Evolutionary conservation across 495 filamentous ascomycete species (phyloP).

Genomic region (Neurospora hispaniola): DNA sequence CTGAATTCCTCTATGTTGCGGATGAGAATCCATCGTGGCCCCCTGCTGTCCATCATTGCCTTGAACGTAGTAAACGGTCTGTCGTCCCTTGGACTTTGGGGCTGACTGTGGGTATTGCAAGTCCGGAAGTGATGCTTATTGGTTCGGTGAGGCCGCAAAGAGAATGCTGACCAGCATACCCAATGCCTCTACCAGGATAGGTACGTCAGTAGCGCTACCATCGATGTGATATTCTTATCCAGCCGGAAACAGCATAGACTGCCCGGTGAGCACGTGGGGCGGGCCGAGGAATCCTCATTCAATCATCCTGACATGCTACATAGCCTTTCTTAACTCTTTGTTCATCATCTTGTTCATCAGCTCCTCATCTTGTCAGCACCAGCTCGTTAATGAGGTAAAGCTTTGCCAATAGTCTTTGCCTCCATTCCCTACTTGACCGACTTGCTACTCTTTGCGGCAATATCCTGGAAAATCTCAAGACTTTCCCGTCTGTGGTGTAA

Average conservation of each 20-base stretch:
- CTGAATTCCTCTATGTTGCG: background rate
- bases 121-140: background rate
- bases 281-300: background rate
- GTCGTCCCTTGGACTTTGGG: background rate
- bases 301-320: background rate
- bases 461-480: background rate
- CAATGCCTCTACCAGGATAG: background rate
- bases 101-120: background rate
- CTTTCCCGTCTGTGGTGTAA: background rate
- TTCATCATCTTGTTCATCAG: background rate
- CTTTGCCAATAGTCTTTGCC: background rate
- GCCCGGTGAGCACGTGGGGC: background rate
- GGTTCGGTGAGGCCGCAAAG: background rate
- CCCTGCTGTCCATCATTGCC: background rate
- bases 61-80: background rate
- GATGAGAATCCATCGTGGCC: background rate
- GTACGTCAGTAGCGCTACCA: background rate
- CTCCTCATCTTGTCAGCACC: background rate
- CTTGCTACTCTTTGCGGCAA: background rate
- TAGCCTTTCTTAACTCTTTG: background rate
- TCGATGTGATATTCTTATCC: background rate
- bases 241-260: background rate
- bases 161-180: background rate
- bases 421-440: background rate
- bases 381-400: background rate